Conservation (phyloP, 2,329 filamentous ascomycete species). For the Tolypocladium pustulatum region DNA sequence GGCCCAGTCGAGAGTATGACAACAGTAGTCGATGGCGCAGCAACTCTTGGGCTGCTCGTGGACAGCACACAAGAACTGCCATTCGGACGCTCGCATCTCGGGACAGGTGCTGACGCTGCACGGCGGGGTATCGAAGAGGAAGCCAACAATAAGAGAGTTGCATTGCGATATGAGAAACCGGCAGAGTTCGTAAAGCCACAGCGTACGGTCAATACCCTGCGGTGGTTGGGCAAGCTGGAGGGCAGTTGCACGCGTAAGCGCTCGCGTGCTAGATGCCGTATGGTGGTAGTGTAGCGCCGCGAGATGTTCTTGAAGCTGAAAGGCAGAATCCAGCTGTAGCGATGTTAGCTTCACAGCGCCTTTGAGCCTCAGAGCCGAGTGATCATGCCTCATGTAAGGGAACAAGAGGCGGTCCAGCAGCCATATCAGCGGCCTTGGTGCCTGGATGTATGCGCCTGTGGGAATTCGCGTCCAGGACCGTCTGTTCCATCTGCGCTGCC, state of each 20-base stretch:
- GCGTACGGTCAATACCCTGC: conserved; percentile 67
- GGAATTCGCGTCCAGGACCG: conserved; percentile 60
- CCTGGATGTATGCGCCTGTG: conserved; percentile 83
- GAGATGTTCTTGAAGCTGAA: conserved; percentile 94
- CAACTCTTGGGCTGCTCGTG: conserved; percentile 95
- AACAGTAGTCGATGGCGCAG: conserved; percentile 98
- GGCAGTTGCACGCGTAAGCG: conserved; percentile 69
- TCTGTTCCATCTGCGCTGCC: conserved; percentile 53
- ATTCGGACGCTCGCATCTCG: conserved; percentile 97
- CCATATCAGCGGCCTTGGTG: conserved; percentile 87
- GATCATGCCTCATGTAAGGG: conserved; percentile 66
- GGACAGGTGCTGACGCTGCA: conserved; percentile 86
- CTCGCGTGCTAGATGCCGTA: conserved; percentile 55
- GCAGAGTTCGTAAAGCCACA: conserved; percentile 97
- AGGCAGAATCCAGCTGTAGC: conserved; percentile 81
- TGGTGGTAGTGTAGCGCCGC: conserved; percentile 81
- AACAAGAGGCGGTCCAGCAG: conserved; percentile 78
- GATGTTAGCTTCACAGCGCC: conserved; percentile 5
- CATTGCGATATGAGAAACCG: conserved; percentile 92
- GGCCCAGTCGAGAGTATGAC: conserved; percentile 96
- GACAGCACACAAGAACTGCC: conserved; percentile 97
- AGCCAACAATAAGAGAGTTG: conserved; percentile 83
- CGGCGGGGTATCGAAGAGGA: conserved; percentile 81
- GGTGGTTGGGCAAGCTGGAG: conserved; percentile 69
- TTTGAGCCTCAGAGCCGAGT: not conserved